Evolutionary conservation across 169 alveolate species (phyloP), one percentile per base, ranked within the genome.

Genomic region (Plasmodium cynomolgi): DNA sequence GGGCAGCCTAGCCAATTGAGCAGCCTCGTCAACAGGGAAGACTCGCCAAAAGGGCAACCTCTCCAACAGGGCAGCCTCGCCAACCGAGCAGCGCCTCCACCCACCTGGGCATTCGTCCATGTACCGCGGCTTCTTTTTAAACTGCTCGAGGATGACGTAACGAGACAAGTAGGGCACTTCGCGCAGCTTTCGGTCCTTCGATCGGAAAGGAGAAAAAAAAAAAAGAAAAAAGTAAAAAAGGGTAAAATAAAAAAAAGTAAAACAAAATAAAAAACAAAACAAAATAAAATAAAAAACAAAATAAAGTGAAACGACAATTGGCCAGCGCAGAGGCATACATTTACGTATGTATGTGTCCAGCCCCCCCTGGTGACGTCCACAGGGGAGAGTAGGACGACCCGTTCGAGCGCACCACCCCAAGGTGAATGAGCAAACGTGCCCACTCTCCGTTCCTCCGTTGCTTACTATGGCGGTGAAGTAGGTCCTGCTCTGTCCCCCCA

Each of bases 151-250:
- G 37, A 96, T 96, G 34, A 93, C 96, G 62, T 95, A 96, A 80
- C 98, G 96, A 17, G 98, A 96, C 74, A 96, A 93, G 96, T 97
- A 96, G 0, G 98, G 98, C 23, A 97, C 93, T 39, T 97, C 98
- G 29, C 98, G 93, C 26, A 95, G 95, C 72, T 95, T 97, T 9
- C 98, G 91, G 81, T 97, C 96, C 98, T 97, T 73, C 41, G 50
- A 17, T 47, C 26, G 58, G 8, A 58, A 29, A 5, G 50, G 17
- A 13, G 39, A 23, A 26, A 23, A 72, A 83, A 58, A 62, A 58
- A 23, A 62, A 26, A 9, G 9, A 44, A 47, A 41, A 13, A 47
- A 47, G n/a, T n/a, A n/a, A n/a, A n/a, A n/a, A n/a, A n/a, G n/a
- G n/a, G n/a, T n/a, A n/a, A n/a, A n/a, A n/a, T n/a, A n/a, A n/a